A percentile compares a stretch with the other conserved stretches of the same genome.
Evolutionary conservation across 805 yeast genomes (phyloP).

Genomic region (Cyberlindnera subsufficiens): DNA sequence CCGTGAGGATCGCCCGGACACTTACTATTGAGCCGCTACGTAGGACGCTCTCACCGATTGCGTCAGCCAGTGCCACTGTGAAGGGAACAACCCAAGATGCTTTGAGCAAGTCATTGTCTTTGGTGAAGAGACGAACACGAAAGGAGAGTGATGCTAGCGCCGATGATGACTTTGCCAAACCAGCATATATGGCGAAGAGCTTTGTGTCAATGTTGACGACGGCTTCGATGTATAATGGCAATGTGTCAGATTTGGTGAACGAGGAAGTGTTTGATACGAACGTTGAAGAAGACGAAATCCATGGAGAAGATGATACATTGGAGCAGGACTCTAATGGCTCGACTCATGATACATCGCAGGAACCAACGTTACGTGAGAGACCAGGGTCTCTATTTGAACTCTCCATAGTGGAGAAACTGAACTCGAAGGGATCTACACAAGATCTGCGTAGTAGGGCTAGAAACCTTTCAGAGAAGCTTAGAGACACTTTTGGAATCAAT

Average conservation of each 20-base stretch:
- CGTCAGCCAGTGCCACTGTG: neutral
- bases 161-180: slow-evolving; percentile 28
- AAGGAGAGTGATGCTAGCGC: neutral
- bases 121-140: neutral
- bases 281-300: neutral
- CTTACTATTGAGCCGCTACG: neutral
- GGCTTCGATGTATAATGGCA: slow-evolving; percentile 41
- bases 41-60: slow-evolving; percentile 1
- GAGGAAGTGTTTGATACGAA: slow-evolving; percentile 6
- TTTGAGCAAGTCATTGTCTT: slow-evolving; percentile 1
- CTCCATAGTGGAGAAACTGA: slow-evolving; percentile 16
- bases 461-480: slow-evolving; percentile 31
- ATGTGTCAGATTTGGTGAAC: slow-evolving; percentile 27
- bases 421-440: slow-evolving; percentile 3
- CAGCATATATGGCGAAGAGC: slow-evolving; percentile 42
- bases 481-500: slow-evolving; percentile 36
- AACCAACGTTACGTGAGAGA: neutral
- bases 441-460: slow-evolving; percentile 27
- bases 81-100: neutral
- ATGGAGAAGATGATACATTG: neutral
- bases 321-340: neutral
- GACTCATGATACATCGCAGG: neutral
- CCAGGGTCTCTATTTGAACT: slow-evolving; percentile 25
- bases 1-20: neutral
- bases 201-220: slow-evolving; percentile 52